Evolutionary conservation across 495 filamentous ascomycete species (phyloP).

Genomic region (Trichoderma asperelloides): DNA sequence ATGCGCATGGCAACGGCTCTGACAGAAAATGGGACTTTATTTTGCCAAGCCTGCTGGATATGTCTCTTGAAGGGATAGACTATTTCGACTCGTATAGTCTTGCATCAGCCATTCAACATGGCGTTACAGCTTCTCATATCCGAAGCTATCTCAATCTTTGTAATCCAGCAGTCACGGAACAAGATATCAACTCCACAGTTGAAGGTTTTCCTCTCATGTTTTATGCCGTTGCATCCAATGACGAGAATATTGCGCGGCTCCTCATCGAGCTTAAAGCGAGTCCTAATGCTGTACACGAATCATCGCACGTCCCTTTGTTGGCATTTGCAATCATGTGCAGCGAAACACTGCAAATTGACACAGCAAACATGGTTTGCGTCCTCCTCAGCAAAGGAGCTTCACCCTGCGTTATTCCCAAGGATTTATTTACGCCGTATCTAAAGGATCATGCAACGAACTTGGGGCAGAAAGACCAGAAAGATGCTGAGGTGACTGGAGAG

Average conservation of each 20-base stretch:
- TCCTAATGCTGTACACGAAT: constrained; percentile 21
- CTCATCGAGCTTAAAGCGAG: constrained; percentile 29
- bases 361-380: constrained; percentile 23
- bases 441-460: constrained; percentile 19
- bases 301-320: constrained; percentile 28
- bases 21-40: neutral
- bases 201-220: constrained; percentile 35
- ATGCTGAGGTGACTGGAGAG: constrained; percentile 11
- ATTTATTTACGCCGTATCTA: constrained; percentile 23
- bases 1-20: no score
- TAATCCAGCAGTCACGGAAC: constrained; percentile 12
- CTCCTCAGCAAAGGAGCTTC: constrained; percentile 35
- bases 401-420: constrained; percentile 21
- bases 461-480: constrained; percentile 9
- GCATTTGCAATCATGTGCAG: constrained; percentile 34
- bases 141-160: constrained; percentile 21
- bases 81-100: constrained; percentile 17
- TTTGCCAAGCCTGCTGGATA: constrained; percentile 12
- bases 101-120: constrained; percentile 22
- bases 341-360: constrained; percentile 23
- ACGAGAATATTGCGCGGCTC: constrained; percentile 25
- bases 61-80: neutral
- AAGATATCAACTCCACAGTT: constrained; percentile 23
- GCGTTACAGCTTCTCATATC: constrained; percentile 13
- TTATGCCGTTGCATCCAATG: constrained; percentile 33